These are phyloP conservation scores for Phylloboletellus chloephorus DNA, from an alignment of 1,284 basidiomycete genomes.

Conservation along the genomic window DNA sequence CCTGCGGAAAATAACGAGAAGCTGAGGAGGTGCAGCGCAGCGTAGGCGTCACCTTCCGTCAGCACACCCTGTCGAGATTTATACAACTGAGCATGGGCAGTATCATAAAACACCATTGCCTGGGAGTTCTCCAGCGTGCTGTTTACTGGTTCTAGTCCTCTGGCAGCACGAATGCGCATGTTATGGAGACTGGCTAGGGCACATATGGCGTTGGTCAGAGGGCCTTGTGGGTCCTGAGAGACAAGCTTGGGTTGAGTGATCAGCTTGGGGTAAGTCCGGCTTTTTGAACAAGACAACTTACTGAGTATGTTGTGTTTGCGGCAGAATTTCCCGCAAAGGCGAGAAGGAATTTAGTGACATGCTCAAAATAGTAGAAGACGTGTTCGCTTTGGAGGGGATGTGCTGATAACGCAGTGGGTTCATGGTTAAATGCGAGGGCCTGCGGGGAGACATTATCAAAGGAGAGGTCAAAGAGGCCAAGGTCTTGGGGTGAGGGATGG, in stretches of 20 bases:
- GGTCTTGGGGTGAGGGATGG: constrained; percentile 29
- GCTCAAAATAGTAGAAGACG: constrained; percentile 63
- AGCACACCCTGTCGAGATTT: constrained; percentile 40
- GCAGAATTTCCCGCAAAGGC: constrained; percentile 52
- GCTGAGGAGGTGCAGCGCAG: constrained; percentile 66
- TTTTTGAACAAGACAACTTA: constrained; percentile 33
- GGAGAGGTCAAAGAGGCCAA: constrained; percentile 25
- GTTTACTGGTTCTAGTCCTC: constrained; percentile 52
- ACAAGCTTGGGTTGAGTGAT: constrained; percentile 44
- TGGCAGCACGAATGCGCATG: constrained; percentile 54
- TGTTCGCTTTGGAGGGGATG: constrained; percentile 48
- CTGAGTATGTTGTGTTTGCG: constrained; percentile 55
- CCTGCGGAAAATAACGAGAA: constrained; percentile 65
- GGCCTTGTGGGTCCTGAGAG: constrained; percentile 58
- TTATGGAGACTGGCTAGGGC: constrained; percentile 71
- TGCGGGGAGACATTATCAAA: constrained; percentile 25
- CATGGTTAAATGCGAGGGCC: constrained; percentile 21
- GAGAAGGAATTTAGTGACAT: constrained; percentile 56
- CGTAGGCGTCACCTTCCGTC: constrained; percentile 63
- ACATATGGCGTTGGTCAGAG: constrained; percentile 64
- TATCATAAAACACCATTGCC: constrained; percentile 63
- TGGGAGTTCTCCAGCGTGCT: constrained; percentile 50
- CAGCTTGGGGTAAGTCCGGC: constrained; percentile 10
- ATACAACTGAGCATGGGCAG: constrained; percentile 48
- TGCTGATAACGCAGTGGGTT: constrained; percentile 26